Conservation (phyloP, 768 basidiomycete genomes). For the Serendipita sp. region DNA sequence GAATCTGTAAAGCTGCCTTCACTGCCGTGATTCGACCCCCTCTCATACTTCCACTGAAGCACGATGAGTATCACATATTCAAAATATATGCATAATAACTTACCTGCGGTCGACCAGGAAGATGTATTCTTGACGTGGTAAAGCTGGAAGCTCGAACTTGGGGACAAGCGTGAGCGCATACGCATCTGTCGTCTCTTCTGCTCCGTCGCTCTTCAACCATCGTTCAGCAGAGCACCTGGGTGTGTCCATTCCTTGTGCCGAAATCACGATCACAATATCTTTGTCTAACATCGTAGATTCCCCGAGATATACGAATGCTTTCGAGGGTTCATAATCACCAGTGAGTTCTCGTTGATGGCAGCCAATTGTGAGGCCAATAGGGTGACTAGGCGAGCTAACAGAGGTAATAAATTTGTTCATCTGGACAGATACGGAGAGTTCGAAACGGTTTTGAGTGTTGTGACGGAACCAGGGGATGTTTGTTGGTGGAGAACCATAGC, state of each 20-base stretch:
- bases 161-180: conserved; percentile 34
- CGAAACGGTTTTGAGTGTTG: not conserved
- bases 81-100: no score
- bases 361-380: not conserved
- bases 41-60: conserved; percentile 40
- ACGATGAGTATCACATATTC: no score
- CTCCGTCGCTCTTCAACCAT: no score
- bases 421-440: not conserved
- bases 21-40: conserved; percentile 11
- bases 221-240: conserved; percentile 42
- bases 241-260: conserved; percentile 32
- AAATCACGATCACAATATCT: conserved; percentile 38
- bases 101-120: conserved; percentile 47
- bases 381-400: not conserved
- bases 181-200: conserved; percentile 38
- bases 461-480: not conserved
- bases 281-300: conserved; percentile 24
- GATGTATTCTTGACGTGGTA: conserved; percentile 31
- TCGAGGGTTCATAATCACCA: not conserved
- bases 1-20: conserved; percentile 29
- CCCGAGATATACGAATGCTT: not conserved
- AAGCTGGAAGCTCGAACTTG: conserved; percentile 29
- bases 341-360: no score
- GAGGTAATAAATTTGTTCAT: not conserved
- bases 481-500: not conserved